Percentiles rank a stretch among this genome's conserved stretches.
Evolutionary conservation across 345 rosid genomes (phyloP).

Genomic region (Aquilaria sinensis): DNA sequence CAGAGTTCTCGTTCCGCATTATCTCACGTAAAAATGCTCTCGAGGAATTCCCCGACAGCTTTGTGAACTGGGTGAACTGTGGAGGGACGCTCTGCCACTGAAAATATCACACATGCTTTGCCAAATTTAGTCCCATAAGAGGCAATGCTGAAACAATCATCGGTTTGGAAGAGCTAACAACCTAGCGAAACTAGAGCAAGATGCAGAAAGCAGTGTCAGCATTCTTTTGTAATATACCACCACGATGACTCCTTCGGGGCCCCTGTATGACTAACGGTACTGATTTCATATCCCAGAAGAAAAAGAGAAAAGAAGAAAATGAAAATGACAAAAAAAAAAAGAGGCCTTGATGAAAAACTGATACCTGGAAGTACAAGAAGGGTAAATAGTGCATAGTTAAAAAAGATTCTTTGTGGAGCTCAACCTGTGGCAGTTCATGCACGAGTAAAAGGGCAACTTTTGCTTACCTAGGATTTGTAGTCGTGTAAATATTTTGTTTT

Average conservation of each 20-base stretch:
- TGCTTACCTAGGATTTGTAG: conserved; percentile 6
- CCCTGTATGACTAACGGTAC: background rate
- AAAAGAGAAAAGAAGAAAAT: no score
- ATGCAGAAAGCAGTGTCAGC: conserved; percentile 6
- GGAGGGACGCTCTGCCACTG: conserved; percentile 82
- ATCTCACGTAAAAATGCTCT: conserved; percentile 25
- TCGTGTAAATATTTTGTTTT: conserved; percentile 35
- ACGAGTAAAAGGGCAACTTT: background rate
- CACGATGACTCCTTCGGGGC: conserved; percentile 4
- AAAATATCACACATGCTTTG: conserved; percentile 6
- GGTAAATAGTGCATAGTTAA: conserved; percentile 39
- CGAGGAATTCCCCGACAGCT: conserved; percentile 70
- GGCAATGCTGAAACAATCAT: conserved; percentile 1
- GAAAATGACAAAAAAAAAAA: background rate
- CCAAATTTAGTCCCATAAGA: background rate
- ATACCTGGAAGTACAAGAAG: conserved; percentile 16
- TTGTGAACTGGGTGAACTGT: conserved; percentile 67
- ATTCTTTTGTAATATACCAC: conserved; percentile 7
- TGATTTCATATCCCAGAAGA: conserved; percentile 4
- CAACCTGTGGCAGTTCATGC: conserved; percentile 9
- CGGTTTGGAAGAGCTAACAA: conserved; percentile 5
- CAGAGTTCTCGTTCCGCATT: conserved; percentile 27
- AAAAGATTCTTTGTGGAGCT: conserved; percentile 35
- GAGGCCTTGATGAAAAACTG: conserved; percentile 16
- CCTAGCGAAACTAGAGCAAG: conserved; percentile 4